Evolutionary conservation across 768 basidiomycete genomes (phyloP), one percentile per base, ranked within the genome.

Genomic region (Calvatia gigantea): DNA sequence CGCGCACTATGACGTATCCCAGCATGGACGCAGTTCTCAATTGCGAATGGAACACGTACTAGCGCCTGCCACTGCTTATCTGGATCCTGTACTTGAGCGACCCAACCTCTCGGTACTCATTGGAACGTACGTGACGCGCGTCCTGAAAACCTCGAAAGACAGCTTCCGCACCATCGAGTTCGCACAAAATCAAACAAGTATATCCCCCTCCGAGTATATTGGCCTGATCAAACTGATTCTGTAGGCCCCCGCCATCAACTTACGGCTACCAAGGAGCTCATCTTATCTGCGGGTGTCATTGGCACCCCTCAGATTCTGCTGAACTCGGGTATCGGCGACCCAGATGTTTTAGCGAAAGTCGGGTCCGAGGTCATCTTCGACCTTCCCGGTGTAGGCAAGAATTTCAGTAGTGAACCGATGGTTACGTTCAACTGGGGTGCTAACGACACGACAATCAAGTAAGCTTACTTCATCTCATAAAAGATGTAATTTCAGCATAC

Each of bases 11-110:
- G 37, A 42, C 4, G n/a, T 25, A 2, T 32, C 23, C 17, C 9
- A 56, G 55, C 47, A 4, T 57, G 56, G 56, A 51, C 31, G 4
- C 56, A 57, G 17, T 42, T 44, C 31, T 33, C 48, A 9, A 51
- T 57, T 17, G 56, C 43, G 4, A 57, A 57, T 45, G 56, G 56
- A 38, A 51, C 49, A n/a, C 31, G 50, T 15, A 51, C 29, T 15
- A 57, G 49, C 41, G 46, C 56, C n/a, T 12, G 56, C 49, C 3
- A 51, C 49, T 12, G 49, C 49, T 5, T 57, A 57, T 32, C 41
- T 57, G 1, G 46, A 44, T 28, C 38, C 39, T 8, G 48, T 57
- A 17, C 39, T 50, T 11, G 41, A 51, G 27, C 48, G 56, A 27
- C 56, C 56, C 23, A 57, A 57, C 25, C 44, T 57, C 11, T 43